phyloP scores from a whole-genome alignment of 768 basidiomycete species.

The Pulveroboletus sp. region DNA sequence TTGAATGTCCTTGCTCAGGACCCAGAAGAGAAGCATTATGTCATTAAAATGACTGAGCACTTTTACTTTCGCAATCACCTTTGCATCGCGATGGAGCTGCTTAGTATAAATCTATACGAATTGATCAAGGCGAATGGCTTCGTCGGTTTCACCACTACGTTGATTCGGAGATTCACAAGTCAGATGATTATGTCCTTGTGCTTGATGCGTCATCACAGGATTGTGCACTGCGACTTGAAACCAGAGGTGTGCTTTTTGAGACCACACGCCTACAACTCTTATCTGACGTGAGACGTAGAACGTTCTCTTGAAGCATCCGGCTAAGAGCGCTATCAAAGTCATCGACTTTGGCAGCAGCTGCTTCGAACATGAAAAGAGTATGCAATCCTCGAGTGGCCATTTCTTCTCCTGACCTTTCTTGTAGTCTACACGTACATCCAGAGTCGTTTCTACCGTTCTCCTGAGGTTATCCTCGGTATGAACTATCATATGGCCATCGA shows the following conservation, averaged over 20 bases:
- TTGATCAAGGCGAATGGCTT: constrained; percentile 99
- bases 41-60: constrained; percentile 97
- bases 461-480: constrained; percentile 98
- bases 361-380: constrained; percentile 97
- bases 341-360: constrained; percentile 99
- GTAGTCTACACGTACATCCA: constrained; percentile 99
- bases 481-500: constrained; percentile 99
- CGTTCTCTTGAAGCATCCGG: constrained; percentile 88
- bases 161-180: constrained; percentile 93
- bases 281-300: constrained; percentile 51
- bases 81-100: constrained; percentile 95
- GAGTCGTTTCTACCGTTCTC: constrained; percentile 99
- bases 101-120: constrained; percentile 98
- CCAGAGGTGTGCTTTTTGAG: constrained; percentile 68
- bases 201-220: constrained; percentile 93
- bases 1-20: constrained; percentile 56
- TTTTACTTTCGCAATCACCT: constrained; percentile 98
- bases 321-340: constrained; percentile 94
- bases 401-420: constrained; percentile 5
- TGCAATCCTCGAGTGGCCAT: constrained; percentile 24
- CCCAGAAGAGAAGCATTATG: constrained; percentile 92
- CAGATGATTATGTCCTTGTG: constrained; percentile 92
- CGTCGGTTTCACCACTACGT: constrained; percentile 91
- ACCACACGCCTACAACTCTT: background rate
- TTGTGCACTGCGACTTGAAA: constrained; percentile 98